Evolutionary conservation across 768 basidiomycete species (phyloP), one percentile per base, ranked within the genome.

Genomic region (Termitomyces eurrhizus): DNA sequence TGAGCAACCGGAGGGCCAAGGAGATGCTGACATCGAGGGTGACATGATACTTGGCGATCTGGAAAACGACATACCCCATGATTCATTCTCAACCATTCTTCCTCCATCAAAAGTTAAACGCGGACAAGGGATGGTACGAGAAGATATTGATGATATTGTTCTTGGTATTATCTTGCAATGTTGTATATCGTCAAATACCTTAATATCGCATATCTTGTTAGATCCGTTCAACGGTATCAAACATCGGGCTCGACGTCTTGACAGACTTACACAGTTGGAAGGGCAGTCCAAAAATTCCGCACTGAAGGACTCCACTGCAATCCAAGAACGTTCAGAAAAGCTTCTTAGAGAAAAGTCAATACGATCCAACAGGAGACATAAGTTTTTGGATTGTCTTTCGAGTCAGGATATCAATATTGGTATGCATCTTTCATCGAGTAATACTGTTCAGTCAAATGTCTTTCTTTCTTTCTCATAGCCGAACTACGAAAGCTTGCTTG

Each of bases 401-500:
- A 81, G 80, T 60, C 85, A 88, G 57, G 90, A 93, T 64, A 87
- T 95, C 52, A 89, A 93, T 70, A 89, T 97, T 51, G 84, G 90
- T 91, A 67, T 64, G 87, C 77, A 44, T 46, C 53, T 36, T 54
- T 26, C 26, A 52, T 54, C 37, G 36, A 36, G 33, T 36, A 53
- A 41, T 59, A 32, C 33, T 52, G 48, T 63, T 36, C 33, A 52
- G 33, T 24, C 16, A 33, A 46, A 51, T 26, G 41, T 32, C 7
- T 39, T 14, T 29, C 16, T 11, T 6, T 13, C 7, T n/a, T 32
- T 16, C 24, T 11, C 7, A 3, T 64, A 91, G 92, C 85, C 21
- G 92, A 93, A 70, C 79, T 99, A 62, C 82, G 95, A 52, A 94
- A 93, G 69, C 83, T 97, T 52, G 89, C 95, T 21, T 99, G 97